A percentile compares a stretch with the other conserved stretches of the same genome.
Evolutionary conservation across 2,329 filamentous ascomycete genomes (phyloP).

Genomic region (Xylaria polymorpha): DNA sequence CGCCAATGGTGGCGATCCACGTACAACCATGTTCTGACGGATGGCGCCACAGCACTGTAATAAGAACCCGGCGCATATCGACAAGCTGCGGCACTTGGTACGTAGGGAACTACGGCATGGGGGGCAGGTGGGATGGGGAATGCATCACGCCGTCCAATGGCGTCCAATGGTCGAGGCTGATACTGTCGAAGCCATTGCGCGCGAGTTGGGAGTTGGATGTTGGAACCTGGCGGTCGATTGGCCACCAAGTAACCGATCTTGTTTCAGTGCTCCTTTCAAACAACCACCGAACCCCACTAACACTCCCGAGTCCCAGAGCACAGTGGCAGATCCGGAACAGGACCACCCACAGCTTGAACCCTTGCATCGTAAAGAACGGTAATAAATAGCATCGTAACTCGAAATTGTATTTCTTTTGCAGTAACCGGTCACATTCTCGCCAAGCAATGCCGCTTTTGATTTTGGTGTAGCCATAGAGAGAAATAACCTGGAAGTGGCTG

Average conservation of each 20-base stretch:
- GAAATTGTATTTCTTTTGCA: not conserved
- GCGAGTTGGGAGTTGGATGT: conserved; percentile 42
- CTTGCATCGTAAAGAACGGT: conserved; percentile 21
- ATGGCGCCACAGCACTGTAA: conserved; percentile 31
- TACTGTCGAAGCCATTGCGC: conserved; percentile 39
- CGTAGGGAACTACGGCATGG: conserved; percentile 1
- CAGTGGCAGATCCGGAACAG: conserved; percentile 29
- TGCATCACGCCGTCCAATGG: conserved; percentile 30
- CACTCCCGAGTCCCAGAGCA: conserved; percentile 8
- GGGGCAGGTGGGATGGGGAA: not conserved
- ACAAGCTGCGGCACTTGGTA: not conserved
- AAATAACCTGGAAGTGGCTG: not conserved
- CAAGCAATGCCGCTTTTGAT: not conserved
- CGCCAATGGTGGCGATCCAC: conserved; percentile 42
- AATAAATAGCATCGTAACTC: conserved; percentile 16
- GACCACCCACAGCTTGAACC: conserved; percentile 10
- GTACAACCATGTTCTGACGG: conserved; percentile 39
- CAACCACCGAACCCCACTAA: conserved; percentile 35
- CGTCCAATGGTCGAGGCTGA: conserved; percentile 28
- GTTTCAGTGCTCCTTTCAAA: conserved; percentile 46
- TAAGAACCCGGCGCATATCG: conserved; percentile 22
- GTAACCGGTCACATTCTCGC: not conserved
- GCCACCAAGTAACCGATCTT: conserved; percentile 42
- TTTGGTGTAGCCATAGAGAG: not conserved
- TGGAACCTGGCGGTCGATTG: conserved; percentile 43